These are phyloP conservation scores for Rhodosporidiobolus sp. DNA, from an alignment of 768 basidiomycete genomes.

Conservation along the genomic window DNA sequence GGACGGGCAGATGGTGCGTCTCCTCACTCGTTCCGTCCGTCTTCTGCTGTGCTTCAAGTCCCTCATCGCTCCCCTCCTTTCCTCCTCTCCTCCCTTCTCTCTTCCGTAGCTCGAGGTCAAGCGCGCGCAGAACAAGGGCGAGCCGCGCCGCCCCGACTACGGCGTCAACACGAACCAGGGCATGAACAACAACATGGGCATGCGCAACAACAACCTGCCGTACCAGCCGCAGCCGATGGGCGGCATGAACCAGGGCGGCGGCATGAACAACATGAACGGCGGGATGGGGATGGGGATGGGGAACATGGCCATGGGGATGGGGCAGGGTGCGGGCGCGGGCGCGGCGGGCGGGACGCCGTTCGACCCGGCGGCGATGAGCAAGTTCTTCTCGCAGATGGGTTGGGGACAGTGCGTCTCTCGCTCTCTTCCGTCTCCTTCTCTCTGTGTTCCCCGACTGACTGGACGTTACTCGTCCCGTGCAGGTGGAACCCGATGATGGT, in stretches of 20 bases:
- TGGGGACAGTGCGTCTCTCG: slow-evolving; percentile 45
- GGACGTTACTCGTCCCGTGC: slow-evolving; percentile 28
- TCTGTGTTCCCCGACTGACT: background rate
- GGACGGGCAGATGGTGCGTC: slow-evolving; percentile 88
- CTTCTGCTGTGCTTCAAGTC: background rate
- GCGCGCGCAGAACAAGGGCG: slow-evolving; percentile 59
- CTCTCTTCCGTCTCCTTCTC: background rate
- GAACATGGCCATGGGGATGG: background rate
- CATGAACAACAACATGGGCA: slow-evolving; percentile 45
- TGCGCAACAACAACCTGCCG: slow-evolving; percentile 18
- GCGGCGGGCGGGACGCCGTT: slow-evolving; percentile 57
- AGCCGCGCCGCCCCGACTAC: slow-evolving; percentile 52
- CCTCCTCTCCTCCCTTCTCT: background rate
- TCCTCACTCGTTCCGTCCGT: background rate
- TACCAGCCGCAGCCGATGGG: slow-evolving; percentile 29
- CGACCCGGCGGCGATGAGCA: slow-evolving; percentile 86
- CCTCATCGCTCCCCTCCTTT: too few relatives aligned
- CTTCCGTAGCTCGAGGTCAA: slow-evolving; percentile 85
- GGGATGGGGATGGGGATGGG: slow-evolving; percentile 14
- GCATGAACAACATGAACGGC: slow-evolving; percentile 19
- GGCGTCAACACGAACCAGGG: slow-evolving; percentile 29
- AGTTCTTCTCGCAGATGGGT: slow-evolving; percentile 87
- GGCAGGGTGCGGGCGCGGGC: background rate
- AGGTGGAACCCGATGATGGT: slow-evolving; percentile 42
- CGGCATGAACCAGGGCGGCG: slow-evolving; percentile 14